These are phyloP conservation scores for Macrotyloma uniflorum DNA, from an alignment of 306 rosid species.

Conservation along the genomic window DNA sequence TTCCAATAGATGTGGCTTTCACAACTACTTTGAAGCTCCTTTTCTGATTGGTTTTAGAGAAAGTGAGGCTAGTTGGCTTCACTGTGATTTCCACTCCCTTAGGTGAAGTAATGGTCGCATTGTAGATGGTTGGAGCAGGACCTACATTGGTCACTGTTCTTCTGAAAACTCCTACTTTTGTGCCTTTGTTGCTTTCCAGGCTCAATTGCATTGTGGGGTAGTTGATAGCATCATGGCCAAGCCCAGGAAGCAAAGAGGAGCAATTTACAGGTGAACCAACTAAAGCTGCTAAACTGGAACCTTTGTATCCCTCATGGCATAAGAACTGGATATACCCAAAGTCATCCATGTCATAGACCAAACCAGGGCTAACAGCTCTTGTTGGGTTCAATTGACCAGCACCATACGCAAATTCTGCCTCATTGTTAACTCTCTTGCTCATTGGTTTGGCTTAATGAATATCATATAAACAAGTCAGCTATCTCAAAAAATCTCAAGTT, in stretches of 20 bases:
- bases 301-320: constrained; percentile 73
- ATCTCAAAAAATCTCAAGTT: constrained; percentile 7
- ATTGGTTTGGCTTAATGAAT: constrained; percentile 70
- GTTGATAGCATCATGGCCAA: constrained; percentile 86
- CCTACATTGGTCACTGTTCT: constrained; percentile 87
- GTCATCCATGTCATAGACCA: constrained; percentile 75
- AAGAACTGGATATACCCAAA: constrained; percentile 69
- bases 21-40: constrained; percentile 74
- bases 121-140: constrained; percentile 52
- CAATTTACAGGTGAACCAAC: constrained; percentile 68
- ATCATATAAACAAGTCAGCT: constrained; percentile 24
- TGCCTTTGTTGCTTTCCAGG: constrained; percentile 39
- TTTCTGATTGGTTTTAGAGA: constrained; percentile 52
- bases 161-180: constrained; percentile 52
- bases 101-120: constrained; percentile 66
- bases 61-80: constrained; percentile 51
- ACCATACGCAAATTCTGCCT: constrained; percentile 84
- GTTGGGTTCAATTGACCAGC: constrained; percentile 81
- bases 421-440: constrained; percentile 60
- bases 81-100: constrained; percentile 71
- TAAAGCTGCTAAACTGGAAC: constrained; percentile 49
- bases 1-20: constrained; percentile 54
- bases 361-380: constrained; percentile 73
- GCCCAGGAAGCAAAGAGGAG: constrained; percentile 66
- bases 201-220: constrained; percentile 76